Evolutionary conservation across 179 eudicot genomes (phyloP).

Genomic region (Patellifolia procumbens): DNA sequence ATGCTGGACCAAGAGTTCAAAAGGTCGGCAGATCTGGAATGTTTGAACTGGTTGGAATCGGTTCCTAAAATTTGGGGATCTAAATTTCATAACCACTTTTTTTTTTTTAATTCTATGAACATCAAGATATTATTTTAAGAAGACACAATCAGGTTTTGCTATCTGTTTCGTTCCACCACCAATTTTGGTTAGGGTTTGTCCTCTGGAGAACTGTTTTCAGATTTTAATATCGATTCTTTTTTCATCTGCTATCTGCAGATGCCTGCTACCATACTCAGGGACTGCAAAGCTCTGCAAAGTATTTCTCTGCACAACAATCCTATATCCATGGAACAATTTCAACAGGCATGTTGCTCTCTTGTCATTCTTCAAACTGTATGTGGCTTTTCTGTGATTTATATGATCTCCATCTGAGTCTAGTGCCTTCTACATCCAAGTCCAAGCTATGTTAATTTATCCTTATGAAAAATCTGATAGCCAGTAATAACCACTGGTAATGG

Average conservation of each 20-base stretch:
- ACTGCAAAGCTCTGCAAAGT: conserved; percentile 88
- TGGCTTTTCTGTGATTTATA: background rate
- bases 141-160: background rate
- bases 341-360: conserved; percentile 57
- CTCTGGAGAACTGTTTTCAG: background rate
- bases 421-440: background rate
- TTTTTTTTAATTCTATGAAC: background rate
- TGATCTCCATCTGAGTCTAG: background rate
- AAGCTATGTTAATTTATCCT: conserved; percentile 1
- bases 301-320: conserved; percentile 90
- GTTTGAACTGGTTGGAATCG: no score
- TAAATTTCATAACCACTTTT: no score
- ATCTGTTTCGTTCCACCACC: background rate
- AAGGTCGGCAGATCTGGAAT: no score
- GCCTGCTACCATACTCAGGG: conserved; percentile 70
- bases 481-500: no score
- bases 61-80: no score
- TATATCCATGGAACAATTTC: conserved; percentile 87
- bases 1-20: no score
- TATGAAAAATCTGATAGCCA: no score
- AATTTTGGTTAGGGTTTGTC: background rate
- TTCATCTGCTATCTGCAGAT: conserved; percentile 44
- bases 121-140: no score
- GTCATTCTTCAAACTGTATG: background rate
- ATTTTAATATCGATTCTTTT: background rate